Percentiles rank a stretch among this genome's conserved stretches.
Evolutionary conservation across 768 basidiomycete species (phyloP).

Genomic region (Auricularia heimuer): DNA sequence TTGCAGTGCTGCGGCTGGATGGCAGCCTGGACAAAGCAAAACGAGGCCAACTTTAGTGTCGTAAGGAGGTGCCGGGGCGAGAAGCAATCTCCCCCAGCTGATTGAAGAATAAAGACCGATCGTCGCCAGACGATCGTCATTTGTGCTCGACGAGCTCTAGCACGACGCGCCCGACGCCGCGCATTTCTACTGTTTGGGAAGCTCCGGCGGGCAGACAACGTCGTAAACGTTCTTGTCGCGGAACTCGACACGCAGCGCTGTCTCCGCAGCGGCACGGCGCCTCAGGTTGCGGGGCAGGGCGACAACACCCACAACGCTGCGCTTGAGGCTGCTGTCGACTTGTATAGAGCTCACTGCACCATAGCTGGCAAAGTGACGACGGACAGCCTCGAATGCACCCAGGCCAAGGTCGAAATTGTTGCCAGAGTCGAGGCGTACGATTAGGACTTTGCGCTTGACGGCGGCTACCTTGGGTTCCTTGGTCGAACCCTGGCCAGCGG

Average conservation of each 20-base stretch:
- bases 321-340: background rate
- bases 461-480: background rate
- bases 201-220: background rate
- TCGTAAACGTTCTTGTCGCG: background rate
- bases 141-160: slow-evolving; percentile 1
- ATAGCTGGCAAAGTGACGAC: background rate
- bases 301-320: background rate
- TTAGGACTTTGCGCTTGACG: background rate
- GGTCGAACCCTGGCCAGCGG: background rate
- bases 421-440: background rate
- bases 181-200: background rate
- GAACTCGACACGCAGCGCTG: slow-evolving; percentile 1
- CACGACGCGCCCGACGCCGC: background rate
- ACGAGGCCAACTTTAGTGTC: no score
- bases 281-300: background rate
- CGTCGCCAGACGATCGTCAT: background rate
- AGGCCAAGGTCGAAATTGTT: slow-evolving; percentile 1
- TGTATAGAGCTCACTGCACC: background rate
- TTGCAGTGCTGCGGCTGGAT: no score
- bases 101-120: no score
- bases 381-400: background rate
- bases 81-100: no score
- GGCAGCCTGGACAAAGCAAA: no score
- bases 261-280: background rate
- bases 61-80: no score